Evolutionary conservation across 2,329 filamentous ascomycete species (phyloP), one percentile per base, ranked within the genome.

Genomic region (Bipolaris gigantea): DNA sequence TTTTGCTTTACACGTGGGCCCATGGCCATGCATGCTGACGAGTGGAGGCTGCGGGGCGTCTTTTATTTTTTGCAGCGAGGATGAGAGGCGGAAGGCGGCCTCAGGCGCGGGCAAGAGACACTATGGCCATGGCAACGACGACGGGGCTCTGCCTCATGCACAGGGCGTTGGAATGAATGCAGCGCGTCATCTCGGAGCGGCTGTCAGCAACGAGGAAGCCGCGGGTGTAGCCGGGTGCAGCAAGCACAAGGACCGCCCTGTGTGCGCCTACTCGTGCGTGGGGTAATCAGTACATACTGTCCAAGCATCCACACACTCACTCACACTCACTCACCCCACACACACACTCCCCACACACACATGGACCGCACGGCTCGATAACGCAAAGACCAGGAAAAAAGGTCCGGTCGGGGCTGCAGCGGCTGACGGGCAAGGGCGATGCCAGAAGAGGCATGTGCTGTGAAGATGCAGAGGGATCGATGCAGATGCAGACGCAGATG

Each of bases 391-490:
- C 36, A 35, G 18, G 11, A 32, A 9, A 21, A 33, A 45, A 45
- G 25, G 32, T 15, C 19, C 43, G 36, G 16, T 35, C 27, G 44
- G 42, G 33, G 30, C 42, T 45, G 56, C 50, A 60, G 38, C 41
- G 30, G 48, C 43, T 53, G 19, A 18, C 49, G 54, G 55, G 39
- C 10, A 36, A 45, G 45, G 42, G 18, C 27, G 32, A 41, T 44
- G 50, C 53, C 55, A 44, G 52, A 55, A 56, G 11, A 53, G 50
- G 57, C 40, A 38, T 60, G 59, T 46, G 40, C 59, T 50, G 41
- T 38, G 16, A 33, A 35, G 46, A 46, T 47, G 15, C 38, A 25
- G 27, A 30, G 7, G 32, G 32, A 25, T 6, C 5, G 23, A 25
- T 6, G 23, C 23, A 25, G 23, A 7, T 6, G 32, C 13, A n/a